Base-by-base conservation (phyloP, 1,284 basidiomycete species). In the Anthracocystis panici-leucophaei region DNA sequence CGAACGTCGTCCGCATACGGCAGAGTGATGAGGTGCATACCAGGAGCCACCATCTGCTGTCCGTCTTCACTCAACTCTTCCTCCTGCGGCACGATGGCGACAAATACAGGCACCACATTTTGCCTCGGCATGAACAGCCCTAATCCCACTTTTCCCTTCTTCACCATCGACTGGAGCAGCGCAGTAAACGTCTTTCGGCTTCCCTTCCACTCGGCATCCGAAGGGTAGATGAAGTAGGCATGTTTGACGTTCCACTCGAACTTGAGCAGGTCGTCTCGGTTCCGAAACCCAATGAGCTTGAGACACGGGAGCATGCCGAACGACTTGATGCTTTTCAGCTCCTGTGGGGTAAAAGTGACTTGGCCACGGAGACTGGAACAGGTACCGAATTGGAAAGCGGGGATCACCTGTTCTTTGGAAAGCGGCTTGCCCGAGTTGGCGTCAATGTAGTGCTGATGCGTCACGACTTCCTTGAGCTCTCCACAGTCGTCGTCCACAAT, bases 1-100 rank as follows among this genome's bases (percentile, higher is more conserved):
- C 96, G 91, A 53, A 99, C 91, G 81, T 99, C 97, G 82, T 99
- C 96, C 8, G 93, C 92, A 82, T 92, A 99, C 0, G 96, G 95
- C 25, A 98, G 86, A 11, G 91, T 91, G 66, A 97, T 92, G 56
- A 98, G 88, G 86, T 98, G 93, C 84, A 99, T 93, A 1, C 97
- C 97, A 0, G 93, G 91, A 21, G 96, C 93, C 56, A 92, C 90
- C 44, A 89, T 88, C 89, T 93, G 89, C 2, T 84, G 91, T 1
- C 92, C 90, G 52, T 91, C 90, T 5, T 61, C 54, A 38, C 88
- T 86, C 35, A 89, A 89, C 85, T 96, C 93, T 71, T 90, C 91
- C 89, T 93, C 80, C 79, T 86, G 80, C 11, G 96, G 95, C 21
- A 98, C 86, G 62, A 99, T 86, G 0, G 92, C 92, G 68, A 91